Evolutionary conservation across 805 yeast species (phyloP), one percentile per base, ranked within the genome.

Genomic region (Saturnispora diversa): DNA sequence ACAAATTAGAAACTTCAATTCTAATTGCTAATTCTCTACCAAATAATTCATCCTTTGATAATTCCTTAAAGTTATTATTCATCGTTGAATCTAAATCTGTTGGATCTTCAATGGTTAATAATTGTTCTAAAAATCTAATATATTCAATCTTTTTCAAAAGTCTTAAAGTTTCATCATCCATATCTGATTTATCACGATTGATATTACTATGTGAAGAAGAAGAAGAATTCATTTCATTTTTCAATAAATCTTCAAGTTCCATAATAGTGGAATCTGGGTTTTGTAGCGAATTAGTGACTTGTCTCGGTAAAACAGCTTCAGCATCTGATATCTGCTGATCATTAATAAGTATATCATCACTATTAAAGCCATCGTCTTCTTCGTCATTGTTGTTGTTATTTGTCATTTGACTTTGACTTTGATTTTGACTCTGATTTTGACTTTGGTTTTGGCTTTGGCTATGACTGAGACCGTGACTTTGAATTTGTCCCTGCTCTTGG

Each of bases 1-100:
- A 43, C 20, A 60, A 45, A 43, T 60, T 60, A 3, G 60, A 51
- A 11, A 58, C 45, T 28, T 60, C 62, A 19, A 49, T 50, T 25
- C 51, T 49, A 19, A 43, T 49, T 4, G 46, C 50, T 20, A 60
- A 37, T 29, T 59, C 60, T 43, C 49, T 51, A 5, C 54, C 45
- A 27, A 54, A 53, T 10, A 50, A 42, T 11, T 46, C 43, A 44
- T 57, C 55, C 13, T 44, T 44, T 1, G 52, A 46, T 10, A 60
- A 50, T 13, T 54, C 53, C 25, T 46, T 45, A 36, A 51, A 59
- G 10, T 50, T 42, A 12, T 49, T 40, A 21, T 47, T 22, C 36
- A 49, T 10, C 48, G 42, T 20, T 10, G 37, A 28, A 16, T 39
- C 33, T 9, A 33, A 16, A 16, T 33, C 16, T 5, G 11, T 6